Base-by-base conservation (phyloP, 2,329 filamentous ascomycete species). In the Sarocladium brachiariae region DNA sequence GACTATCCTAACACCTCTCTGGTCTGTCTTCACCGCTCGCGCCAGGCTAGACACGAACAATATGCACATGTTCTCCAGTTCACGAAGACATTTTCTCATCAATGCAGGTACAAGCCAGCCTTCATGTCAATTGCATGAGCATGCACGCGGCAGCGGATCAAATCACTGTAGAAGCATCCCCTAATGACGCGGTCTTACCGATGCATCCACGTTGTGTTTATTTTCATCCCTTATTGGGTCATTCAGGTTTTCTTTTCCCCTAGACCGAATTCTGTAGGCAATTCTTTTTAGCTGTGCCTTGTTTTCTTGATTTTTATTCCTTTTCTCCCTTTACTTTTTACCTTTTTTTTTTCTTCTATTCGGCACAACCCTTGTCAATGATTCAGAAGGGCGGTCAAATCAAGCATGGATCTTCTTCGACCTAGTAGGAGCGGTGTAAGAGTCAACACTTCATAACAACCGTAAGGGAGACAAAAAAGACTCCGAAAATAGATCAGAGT, bases 371-470 rank as follows among this genome's bases (percentile, higher is more conserved):
- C 33, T 35, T 13, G n/a, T 35, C 11, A 18, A n/a, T 18, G 33
- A n/a, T 35, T n/a, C 10, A 14, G 33, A n/a, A 39, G 21, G 39
- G 39, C 39, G 39, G 39, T 43, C 39, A 43, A 25, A 19, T 13
- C 7, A 27, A 21, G 23, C 39, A 43, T 25, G 39, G 39, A 25
- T 25, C 23, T 13, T 30, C 11, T 24, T 11, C n/a, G 7, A 14
- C 11, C n/a, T 39, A n/a, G 23, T 43, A 43, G 27, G 23, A 43
- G 39, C 39, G 39, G 39, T 43, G 39, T 43, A 43, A 39, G 35
- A 39, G 35, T 7, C 35, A 39, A 7, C 7, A 16, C 11, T 10
- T 19, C 18, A 16, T 8, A 16, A 8, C n/a, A 39, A 19, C 11
- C 35, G 16, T n/a, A n/a, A n/a, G n/a, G n/a, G n/a, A n/a, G n/a